phyloP scores from a whole-genome alignment of 768 basidiomycete species.

The Trametes cingulata region DNA sequence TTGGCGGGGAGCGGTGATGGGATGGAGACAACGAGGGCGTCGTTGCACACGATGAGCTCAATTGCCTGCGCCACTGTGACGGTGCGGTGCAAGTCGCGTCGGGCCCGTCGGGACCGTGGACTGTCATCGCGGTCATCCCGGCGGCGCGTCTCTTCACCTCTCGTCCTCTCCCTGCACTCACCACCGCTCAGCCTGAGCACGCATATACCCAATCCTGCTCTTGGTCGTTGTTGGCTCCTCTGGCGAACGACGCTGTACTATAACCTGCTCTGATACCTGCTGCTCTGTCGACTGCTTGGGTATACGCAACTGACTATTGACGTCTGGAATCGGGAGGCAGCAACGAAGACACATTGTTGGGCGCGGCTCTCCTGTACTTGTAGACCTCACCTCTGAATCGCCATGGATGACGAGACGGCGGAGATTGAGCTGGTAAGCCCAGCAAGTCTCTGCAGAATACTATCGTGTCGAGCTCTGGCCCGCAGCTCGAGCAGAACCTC shows the following conservation, averaged over 20 bases:
- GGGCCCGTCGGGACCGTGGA: not conserved
- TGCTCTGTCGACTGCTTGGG: too few species aligned
- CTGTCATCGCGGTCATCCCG: not conserved
- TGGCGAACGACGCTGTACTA: too few species aligned
- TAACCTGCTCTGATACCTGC: too few species aligned
- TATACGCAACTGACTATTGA: too few species aligned
- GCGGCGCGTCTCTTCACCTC: not conserved
- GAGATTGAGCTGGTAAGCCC: constrained; percentile 67
- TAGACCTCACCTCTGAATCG: not conserved
- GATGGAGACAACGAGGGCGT: not conserved
- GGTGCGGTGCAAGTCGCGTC: not conserved
- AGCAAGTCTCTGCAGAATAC: not conserved
- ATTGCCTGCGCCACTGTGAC: not conserved
- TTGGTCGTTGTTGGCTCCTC: too few species aligned
- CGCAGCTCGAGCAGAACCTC: constrained; percentile 80
- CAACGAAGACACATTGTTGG: too few species aligned
- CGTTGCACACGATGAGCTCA: not conserved
- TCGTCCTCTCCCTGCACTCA: not conserved
- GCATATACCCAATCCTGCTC: too few species aligned
- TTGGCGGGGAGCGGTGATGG: not conserved
- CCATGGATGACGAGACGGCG: constrained; percentile 64
- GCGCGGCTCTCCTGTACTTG: not conserved
- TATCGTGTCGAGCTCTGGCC: too few species aligned
- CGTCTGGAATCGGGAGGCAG: too few species aligned
- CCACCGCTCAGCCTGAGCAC: not conserved